Evolutionary conservation across 495 filamentous ascomycete species (phyloP).

Genomic region (Hyaloscypha variabilis): DNA sequence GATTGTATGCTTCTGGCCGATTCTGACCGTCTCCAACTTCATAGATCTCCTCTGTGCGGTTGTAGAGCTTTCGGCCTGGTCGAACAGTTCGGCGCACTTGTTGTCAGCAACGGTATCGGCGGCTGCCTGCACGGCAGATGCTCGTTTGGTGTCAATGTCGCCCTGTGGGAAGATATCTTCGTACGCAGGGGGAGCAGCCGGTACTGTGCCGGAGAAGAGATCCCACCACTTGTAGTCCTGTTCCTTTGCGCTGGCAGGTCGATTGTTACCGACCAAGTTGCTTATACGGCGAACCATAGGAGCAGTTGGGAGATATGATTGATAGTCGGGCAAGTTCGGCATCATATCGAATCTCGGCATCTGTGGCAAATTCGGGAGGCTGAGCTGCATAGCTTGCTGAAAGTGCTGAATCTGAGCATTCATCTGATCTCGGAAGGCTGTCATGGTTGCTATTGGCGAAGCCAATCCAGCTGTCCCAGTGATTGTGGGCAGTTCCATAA

Average conservation of each 20-base stretch:
- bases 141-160: slow-evolving; percentile 60
- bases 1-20: slow-evolving; percentile 52
- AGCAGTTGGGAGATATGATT: slow-evolving; percentile 53
- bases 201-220: slow-evolving; percentile 45
- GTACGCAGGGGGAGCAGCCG: slow-evolving; percentile 71
- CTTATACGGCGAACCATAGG: slow-evolving; percentile 74
- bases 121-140: slow-evolving; percentile 60
- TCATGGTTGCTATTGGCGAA: slow-evolving; percentile 62
- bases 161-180: slow-evolving; percentile 74
- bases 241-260: slow-evolving; percentile 41
- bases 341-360: slow-evolving; percentile 49
- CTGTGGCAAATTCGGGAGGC: slow-evolving; percentile 66
- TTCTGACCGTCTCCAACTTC: slow-evolving; percentile 49
- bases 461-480: slow-evolving; percentile 39
- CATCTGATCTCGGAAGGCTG: slow-evolving; percentile 76
- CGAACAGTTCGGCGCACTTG: slow-evolving; percentile 64
- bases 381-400: slow-evolving; percentile 70
- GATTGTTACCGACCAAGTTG: slow-evolving; percentile 60
- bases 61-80: slow-evolving; percentile 39
- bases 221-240: slow-evolving; percentile 71
- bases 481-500: slow-evolving; percentile 32
- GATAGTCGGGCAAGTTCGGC: slow-evolving; percentile 67
- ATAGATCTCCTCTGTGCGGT: slow-evolving; percentile 24
- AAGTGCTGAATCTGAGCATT: slow-evolving; percentile 78
- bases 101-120: slow-evolving; percentile 67